A percentile compares a stretch with the other conserved stretches of the same genome.
phyloP scores from a whole-genome alignment of 2,329 filamentous ascomycete species.

The Sporothrix variecibatus region DNA sequence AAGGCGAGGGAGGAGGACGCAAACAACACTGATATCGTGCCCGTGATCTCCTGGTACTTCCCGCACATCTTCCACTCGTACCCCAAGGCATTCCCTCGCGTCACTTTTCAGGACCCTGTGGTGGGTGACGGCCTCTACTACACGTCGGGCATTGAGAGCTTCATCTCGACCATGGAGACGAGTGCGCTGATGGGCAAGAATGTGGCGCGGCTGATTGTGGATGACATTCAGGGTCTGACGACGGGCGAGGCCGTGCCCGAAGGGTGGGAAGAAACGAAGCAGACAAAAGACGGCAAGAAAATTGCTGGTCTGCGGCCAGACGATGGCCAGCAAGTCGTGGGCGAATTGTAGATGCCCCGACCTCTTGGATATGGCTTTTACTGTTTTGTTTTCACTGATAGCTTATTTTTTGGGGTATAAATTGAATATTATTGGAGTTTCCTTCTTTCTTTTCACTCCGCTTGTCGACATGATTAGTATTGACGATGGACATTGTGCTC shows the following conservation, averaged over 20 bases:
- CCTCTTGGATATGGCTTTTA: not conserved
- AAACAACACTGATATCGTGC: constrained; percentile 43
- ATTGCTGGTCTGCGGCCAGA: not conserved
- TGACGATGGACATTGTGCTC: not conserved
- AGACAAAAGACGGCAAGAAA: not conserved
- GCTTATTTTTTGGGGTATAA: not conserved
- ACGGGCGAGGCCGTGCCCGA: constrained; percentile 24
- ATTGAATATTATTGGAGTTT: not conserved
- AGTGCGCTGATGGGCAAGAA: constrained; percentile 89
- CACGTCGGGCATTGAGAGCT: constrained; percentile 79
- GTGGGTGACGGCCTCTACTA: constrained; percentile 70
- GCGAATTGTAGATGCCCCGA: constrained; percentile 3
- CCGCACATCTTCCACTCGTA: constrained; percentile 82
- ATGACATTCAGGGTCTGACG: constrained; percentile 45
- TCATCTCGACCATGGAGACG: constrained; percentile 98
- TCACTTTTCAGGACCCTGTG: constrained; percentile 81
- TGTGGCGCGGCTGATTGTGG: constrained; percentile 69
- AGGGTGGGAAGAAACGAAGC: not conserved
- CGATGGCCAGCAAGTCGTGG: not conserved
- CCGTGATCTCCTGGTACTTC: constrained; percentile 72
- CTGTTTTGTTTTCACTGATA: not conserved
- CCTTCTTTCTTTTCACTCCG: not conserved
- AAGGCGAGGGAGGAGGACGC: not conserved
- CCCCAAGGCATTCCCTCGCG: constrained; percentile 78
- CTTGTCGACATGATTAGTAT: not conserved